A percentile compares a stretch with the other conserved stretches of the same genome.
phyloP scores from a whole-genome alignment of 2,329 filamentous ascomycete species.

The Venturia pyrina region DNA sequence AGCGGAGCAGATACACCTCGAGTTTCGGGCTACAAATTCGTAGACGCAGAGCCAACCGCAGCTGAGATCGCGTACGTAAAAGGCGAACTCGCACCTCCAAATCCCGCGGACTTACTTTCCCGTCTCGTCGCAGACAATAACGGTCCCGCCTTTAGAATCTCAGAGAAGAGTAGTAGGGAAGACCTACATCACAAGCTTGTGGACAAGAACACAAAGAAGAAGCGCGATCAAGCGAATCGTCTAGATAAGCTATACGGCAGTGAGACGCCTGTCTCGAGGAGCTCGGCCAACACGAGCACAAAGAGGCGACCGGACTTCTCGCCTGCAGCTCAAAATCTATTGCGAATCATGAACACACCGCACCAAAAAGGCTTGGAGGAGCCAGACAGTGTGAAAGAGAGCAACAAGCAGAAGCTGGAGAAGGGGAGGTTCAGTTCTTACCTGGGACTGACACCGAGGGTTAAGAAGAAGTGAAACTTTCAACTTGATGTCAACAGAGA shows the following conservation, averaged over 20 bases:
- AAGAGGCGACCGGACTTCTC: constrained; percentile 52
- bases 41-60: constrained; percentile 12
- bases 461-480: neutral
- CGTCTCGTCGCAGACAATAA: constrained; percentile 4
- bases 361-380: constrained; percentile 14
- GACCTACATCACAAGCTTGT: constrained; percentile 63
- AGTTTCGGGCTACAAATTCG: constrained; percentile 12
- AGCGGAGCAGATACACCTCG: constrained; percentile 10
- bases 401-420: neutral
- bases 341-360: constrained; percentile 48
- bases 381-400: constrained; percentile 14
- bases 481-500: neutral
- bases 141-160: constrained; percentile 11
- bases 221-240: constrained; percentile 39
- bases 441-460: neutral
- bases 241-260: constrained; percentile 15
- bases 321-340: constrained; percentile 62
- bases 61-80: constrained; percentile 9
- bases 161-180: constrained; percentile 6
- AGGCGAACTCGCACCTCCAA: neutral
- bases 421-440: neutral
- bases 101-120: neutral
- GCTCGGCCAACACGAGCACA: constrained; percentile 28
- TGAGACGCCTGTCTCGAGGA: constrained; percentile 25
- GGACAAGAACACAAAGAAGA: constrained; percentile 65